Conservation (phyloP, 495 filamentous ascomycete genomes). For the Xylaria longipes region DNA sequence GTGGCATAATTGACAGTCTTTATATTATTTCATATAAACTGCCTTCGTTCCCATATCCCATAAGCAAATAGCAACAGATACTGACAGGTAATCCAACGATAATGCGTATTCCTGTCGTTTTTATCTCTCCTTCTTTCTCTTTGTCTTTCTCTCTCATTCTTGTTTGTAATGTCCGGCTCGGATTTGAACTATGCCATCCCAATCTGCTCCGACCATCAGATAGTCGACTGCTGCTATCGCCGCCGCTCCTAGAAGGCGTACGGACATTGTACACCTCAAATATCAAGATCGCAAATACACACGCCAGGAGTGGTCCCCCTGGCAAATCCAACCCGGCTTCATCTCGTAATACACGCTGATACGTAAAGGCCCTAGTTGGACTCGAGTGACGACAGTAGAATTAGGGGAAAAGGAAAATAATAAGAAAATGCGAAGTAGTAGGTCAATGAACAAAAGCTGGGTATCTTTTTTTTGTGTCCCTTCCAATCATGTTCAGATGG, state of each 20-base stretch:
- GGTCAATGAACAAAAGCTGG: conserved; percentile 46
- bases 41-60: conserved; percentile 6
- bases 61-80: conserved; percentile 19
- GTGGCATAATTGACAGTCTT: neutral
- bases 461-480: conserved; percentile 41
- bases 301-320: conserved; percentile 1
- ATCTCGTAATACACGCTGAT: conserved; percentile 34
- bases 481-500: conserved; percentile 19
- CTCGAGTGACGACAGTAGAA: conserved; percentile 23
- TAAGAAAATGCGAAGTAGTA: conserved; percentile 32
- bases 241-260: neutral
- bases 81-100: conserved; percentile 12
- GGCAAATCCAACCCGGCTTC: conserved; percentile 11
- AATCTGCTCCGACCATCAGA: neutral
- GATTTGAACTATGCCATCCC: conserved; percentile 1
- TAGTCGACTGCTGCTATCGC: neutral
- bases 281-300: conserved; percentile 13
- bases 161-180: neutral
- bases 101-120: conserved; percentile 6
- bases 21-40: neutral
- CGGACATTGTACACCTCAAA: neutral
- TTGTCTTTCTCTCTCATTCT: neutral
- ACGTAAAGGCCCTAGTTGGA: conserved; percentile 23
- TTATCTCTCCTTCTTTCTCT: neutral
- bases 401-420: conserved; percentile 28